Conservation (phyloP, 2,329 filamentous ascomycete species). For the Exophiala aquamarina region DNA sequence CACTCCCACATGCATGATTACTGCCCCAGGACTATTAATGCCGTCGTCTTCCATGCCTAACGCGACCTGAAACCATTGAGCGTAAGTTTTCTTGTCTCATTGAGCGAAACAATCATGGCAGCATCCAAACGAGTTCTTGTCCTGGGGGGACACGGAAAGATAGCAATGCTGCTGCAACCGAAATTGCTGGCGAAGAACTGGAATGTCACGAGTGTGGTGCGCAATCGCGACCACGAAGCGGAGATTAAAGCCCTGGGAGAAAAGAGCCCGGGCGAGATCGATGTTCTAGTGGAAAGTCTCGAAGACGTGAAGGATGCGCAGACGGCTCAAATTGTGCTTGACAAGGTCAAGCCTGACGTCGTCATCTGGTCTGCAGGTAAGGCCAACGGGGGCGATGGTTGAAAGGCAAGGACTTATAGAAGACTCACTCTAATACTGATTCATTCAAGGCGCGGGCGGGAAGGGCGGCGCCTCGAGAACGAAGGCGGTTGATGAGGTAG, state of each 20-base stretch:
- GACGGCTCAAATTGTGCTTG: conserved; percentile 63
- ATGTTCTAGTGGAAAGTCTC: conserved; percentile 68
- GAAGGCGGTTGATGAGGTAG: conserved; percentile 53
- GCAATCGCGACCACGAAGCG: conserved; percentile 65
- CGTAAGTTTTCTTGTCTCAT: no score
- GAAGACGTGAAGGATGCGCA: conserved; percentile 66
- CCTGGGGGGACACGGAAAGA: conserved; percentile 78
- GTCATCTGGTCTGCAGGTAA: conserved; percentile 49
- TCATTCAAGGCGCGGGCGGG: conserved; percentile 51
- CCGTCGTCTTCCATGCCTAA: no score
- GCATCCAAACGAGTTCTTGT: conserved; percentile 59
- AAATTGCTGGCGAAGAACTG: conserved; percentile 72
- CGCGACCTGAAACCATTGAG: no score
- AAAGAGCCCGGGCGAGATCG: conserved; percentile 62
- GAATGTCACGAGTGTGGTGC: conserved; percentile 77
- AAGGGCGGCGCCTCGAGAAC: conserved; percentile 53
- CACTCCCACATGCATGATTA: no score
- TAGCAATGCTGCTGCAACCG: conserved; percentile 72
- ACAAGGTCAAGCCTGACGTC: conserved; percentile 43
- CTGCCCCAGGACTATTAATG: no score
- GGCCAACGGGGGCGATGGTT: no score
- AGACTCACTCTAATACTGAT: no score
- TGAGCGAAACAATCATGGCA: not conserved
- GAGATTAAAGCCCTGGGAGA: conserved; percentile 63
- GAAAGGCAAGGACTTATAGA: no score